These are phyloP conservation scores for Elsinoe fawcettii DNA, from an alignment of 2,329 filamentous ascomycete genomes.

Conservation along the genomic window DNA sequence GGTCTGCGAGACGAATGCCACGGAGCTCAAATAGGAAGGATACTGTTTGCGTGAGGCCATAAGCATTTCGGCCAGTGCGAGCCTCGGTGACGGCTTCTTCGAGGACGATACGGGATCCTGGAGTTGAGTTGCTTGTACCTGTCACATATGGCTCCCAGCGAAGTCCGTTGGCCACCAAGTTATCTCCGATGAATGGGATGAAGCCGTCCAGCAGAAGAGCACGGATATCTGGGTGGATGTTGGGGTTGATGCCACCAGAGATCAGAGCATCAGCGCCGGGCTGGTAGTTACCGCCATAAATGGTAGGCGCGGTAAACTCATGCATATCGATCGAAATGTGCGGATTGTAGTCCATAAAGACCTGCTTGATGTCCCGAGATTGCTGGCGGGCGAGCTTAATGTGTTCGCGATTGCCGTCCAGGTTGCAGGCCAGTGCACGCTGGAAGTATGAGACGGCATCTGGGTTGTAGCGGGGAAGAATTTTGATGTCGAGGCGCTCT, in stretches of 20 bases:
- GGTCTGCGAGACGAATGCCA: conserved; percentile 20
- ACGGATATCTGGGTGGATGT: conserved; percentile 26
- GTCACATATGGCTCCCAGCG: conserved; percentile 32
- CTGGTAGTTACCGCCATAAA: conserved; percentile 24
- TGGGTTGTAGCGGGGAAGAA: conserved; percentile 19
- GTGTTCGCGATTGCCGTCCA: conserved; percentile 21
- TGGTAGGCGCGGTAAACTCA: conserved; percentile 28
- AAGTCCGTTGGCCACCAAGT: conserved; percentile 25
- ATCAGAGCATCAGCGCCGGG: conserved; percentile 29
- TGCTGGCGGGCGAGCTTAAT: conserved; percentile 28
- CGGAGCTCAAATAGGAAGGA: conserved; percentile 20
- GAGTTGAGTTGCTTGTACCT: conserved; percentile 17
- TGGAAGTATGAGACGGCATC: conserved; percentile 23
- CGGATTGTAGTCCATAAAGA: conserved; percentile 26
- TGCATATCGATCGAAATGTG: conserved; percentile 31
- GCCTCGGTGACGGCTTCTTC: conserved; percentile 20
- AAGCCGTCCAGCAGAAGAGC: conserved; percentile 27
- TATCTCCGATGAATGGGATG: conserved; percentile 24
- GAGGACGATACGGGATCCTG: conserved; percentile 18
- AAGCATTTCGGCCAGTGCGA: conserved; percentile 19
- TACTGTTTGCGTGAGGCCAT: conserved; percentile 19
- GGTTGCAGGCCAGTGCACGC: conserved; percentile 22
- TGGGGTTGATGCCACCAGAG: conserved; percentile 22
- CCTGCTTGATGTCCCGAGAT: conserved; percentile 26
- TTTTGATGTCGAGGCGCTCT: conserved; percentile 19